These are phyloP conservation scores for Tuctoria greenei DNA, from an alignment of 176 grass and related monocot species.

Conservation along the genomic window DNA sequence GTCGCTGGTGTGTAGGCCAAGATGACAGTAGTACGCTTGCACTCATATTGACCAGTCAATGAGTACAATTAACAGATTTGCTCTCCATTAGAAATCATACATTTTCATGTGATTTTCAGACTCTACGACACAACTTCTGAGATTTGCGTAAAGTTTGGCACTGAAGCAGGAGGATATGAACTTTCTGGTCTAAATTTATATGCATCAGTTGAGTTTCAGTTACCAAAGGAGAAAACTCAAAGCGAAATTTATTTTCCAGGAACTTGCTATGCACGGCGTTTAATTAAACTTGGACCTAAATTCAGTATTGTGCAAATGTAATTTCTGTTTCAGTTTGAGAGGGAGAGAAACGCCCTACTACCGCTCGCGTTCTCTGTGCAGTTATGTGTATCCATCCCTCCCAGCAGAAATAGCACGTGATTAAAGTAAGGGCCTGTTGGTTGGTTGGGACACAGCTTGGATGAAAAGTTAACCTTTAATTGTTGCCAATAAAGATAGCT, in stretches of 20 bases:
- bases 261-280: neutral
- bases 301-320: too few species aligned
- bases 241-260: neutral
- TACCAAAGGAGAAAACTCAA: neutral
- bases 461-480: neutral
- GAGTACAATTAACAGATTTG: neutral
- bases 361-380: neutral
- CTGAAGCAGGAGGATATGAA: neutral
- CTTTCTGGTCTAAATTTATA: neutral
- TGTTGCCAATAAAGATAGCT: neutral
- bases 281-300: neutral
- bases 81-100: too few species aligned
- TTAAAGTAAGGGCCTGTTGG: neutral
- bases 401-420: neutral
- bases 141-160: neutral
- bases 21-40: neutral
- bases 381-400: neutral
- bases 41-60: neutral
- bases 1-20: neutral
- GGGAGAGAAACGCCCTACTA: neutral
- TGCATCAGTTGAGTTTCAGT: neutral
- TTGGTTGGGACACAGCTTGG: neutral
- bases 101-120: neutral
- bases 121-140: neutral
- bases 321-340: neutral